Evolutionary conservation across 2,329 filamentous ascomycete genomes (phyloP).

Genomic region (Cyclaneusma minus): DNA sequence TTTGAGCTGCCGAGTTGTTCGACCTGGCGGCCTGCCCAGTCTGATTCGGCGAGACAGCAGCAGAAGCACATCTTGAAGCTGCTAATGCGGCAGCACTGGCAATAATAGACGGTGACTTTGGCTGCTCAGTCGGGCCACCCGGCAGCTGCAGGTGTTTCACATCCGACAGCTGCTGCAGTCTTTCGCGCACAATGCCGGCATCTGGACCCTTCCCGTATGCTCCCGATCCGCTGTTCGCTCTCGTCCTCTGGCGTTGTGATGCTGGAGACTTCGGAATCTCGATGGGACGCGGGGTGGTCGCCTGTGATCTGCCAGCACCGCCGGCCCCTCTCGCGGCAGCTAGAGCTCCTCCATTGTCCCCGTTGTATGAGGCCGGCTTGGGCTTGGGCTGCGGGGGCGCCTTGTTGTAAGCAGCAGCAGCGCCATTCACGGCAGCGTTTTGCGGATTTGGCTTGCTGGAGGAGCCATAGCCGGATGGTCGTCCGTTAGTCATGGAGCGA

Average conservation of each 20-base stretch:
- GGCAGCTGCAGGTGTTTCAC: constrained; percentile 10
- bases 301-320: too few relatives aligned
- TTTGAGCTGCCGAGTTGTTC: constrained; percentile 2
- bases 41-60: constrained; percentile 29
- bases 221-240: constrained; percentile 5
- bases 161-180: constrained; percentile 5
- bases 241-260: constrained; percentile 4
- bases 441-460: too few relatives aligned
- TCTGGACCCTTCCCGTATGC: constrained; percentile 8
- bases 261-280: constrained; percentile 4
- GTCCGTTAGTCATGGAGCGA: too few relatives aligned
- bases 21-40: constrained; percentile 9
- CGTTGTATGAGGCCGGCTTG: constrained; percentile 18
- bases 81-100: constrained; percentile 44
- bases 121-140: constrained; percentile 5
- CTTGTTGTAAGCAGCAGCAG: constrained; percentile 29
- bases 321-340: constrained; percentile 27
- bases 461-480: too few relatives aligned
- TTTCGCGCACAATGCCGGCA: constrained; percentile 7
- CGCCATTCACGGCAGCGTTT: constrained; percentile 31
- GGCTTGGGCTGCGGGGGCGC: constrained; percentile 24
- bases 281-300: constrained; percentile 2
- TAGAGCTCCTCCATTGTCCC: constrained; percentile 25
- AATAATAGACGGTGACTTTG: constrained; percentile 43
- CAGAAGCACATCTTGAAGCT: constrained; percentile 43